Conservation (phyloP, 2,329 filamentous ascomycete species). For the Penicillium sp. region DNA sequence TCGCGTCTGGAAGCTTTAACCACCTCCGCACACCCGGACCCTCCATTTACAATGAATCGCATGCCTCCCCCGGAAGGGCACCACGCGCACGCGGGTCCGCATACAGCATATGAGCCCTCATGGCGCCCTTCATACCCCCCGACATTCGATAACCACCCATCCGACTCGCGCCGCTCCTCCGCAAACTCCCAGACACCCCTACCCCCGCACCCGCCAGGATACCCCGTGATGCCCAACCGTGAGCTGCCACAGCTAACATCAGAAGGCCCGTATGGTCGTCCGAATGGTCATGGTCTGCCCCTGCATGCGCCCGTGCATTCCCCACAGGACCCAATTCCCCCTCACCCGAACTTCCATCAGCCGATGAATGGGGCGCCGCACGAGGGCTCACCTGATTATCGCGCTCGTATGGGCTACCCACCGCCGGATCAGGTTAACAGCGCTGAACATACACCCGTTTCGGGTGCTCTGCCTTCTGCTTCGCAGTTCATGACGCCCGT, state of each 20-base stretch:
- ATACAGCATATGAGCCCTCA: constrained; percentile 30
- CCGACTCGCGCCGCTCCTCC: constrained; percentile 32
- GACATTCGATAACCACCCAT: constrained; percentile 28
- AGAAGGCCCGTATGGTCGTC: constrained; percentile 35
- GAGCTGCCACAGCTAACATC: constrained; percentile 35
- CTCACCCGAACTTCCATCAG: constrained; percentile 28
- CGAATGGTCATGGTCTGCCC: constrained; percentile 31
- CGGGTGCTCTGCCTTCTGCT: constrained; percentile 31
- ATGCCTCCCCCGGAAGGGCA: constrained; percentile 31
- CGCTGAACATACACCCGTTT: constrained; percentile 29
- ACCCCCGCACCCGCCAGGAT: constrained; percentile 24
- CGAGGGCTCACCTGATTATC: constrained; percentile 33
- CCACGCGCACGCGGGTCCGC: constrained; percentile 27
- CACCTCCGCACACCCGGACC: background rate
- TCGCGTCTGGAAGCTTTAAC: background rate
- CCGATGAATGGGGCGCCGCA: constrained; percentile 35
- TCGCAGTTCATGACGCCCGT: constrained; percentile 29
- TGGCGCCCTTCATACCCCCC: constrained; percentile 33
- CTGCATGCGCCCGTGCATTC: constrained; percentile 31
- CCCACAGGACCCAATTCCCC: constrained; percentile 25
- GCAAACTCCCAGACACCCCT: constrained; percentile 27
- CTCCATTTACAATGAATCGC: constrained; percentile 26
- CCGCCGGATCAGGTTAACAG: constrained; percentile 30
- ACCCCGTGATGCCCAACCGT: constrained; percentile 31
- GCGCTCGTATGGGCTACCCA: constrained; percentile 32